phyloP scores from a whole-genome alignment of 1,284 basidiomycete species.

The Vanrija pseudolonga region DNA sequence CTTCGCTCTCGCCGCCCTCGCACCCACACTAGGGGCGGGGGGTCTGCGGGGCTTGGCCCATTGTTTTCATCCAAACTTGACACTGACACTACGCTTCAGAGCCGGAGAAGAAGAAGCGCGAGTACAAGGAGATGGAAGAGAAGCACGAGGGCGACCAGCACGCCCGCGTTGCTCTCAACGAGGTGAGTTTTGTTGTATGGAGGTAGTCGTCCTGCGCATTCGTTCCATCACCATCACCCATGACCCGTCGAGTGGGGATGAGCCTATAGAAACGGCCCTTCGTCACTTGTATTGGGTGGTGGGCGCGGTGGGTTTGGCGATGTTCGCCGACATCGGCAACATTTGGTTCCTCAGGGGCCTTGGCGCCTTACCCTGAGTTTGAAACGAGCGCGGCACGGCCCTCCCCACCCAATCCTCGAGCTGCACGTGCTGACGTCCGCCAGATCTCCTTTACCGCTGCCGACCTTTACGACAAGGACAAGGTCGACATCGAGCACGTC shows the following conservation, averaged over 20 bases:
- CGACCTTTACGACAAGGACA: conserved; percentile 94
- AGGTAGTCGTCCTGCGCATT: too few species aligned
- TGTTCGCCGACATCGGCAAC: too few species aligned
- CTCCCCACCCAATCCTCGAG: background rate
- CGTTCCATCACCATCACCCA: too few species aligned
- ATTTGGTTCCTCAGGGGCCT: too few species aligned
- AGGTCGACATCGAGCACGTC: conserved; percentile 96
- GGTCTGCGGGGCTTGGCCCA: background rate
- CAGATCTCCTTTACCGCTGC: conserved; percentile 47
- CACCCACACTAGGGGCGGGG: background rate
- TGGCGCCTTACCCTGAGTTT: too few species aligned
- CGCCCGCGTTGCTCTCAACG: conserved; percentile 80
- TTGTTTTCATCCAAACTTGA: background rate
- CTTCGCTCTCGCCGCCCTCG: background rate
- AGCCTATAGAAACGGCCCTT: too few species aligned
- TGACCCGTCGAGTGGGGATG: too few species aligned
- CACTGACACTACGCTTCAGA: background rate
- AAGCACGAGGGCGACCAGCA: conserved; percentile 54
- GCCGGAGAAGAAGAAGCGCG: conserved; percentile 69
- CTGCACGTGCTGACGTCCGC: background rate
- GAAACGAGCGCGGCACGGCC: background rate
- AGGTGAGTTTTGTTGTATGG: conserved; percentile 51
- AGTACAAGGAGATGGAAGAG: conserved; percentile 88
- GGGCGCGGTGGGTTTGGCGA: too few species aligned
- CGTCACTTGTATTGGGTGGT: too few species aligned